Conservation (phyloP, 2,329 filamentous ascomycete species). For the Endoconidiophora polonica region DNA sequence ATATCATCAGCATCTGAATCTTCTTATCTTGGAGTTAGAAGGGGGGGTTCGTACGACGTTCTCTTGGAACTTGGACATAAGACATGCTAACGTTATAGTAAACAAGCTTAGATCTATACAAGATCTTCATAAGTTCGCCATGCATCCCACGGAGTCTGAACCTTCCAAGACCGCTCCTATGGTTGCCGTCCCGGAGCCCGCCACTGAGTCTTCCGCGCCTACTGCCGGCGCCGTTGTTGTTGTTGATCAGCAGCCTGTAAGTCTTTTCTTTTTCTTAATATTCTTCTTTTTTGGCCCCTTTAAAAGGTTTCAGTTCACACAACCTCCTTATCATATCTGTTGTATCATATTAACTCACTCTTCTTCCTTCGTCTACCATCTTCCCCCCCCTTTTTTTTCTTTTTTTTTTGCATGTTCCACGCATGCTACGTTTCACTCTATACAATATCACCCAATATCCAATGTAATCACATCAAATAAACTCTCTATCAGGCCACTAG, state of each 20-base stretch:
- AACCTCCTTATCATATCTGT: neutral
- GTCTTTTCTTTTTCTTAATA: neutral
- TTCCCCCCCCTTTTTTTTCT: neutral
- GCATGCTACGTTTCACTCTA: no score
- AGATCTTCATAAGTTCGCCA: neutral
- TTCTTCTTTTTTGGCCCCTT: neutral
- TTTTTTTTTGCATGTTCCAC: no score
- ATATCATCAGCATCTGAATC: no score
- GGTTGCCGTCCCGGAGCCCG: slow-evolving; percentile 5
- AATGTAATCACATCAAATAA: neutral
- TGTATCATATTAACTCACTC: no score
- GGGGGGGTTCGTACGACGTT: no score
- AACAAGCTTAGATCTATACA: neutral
- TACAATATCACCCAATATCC: neutral
- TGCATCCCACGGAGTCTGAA: slow-evolving; percentile 3
- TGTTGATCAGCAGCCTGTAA: slow-evolving; percentile 13
- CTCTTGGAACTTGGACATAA: neutral
- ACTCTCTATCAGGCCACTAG: neutral
- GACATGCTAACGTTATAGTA: neutral
- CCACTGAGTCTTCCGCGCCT: neutral
- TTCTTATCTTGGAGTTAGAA: no score
- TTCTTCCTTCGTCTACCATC: neutral
- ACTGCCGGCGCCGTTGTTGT: slow-evolving; percentile 7
- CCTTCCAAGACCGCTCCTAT: slow-evolving; percentile 4
- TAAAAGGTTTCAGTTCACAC: neutral